A percentile compares a stretch with the other conserved stretches of the same genome.
phyloP scores from a whole-genome alignment of 2,329 filamentous ascomycete species.

The Xylariomycetidae sp. region DNA sequence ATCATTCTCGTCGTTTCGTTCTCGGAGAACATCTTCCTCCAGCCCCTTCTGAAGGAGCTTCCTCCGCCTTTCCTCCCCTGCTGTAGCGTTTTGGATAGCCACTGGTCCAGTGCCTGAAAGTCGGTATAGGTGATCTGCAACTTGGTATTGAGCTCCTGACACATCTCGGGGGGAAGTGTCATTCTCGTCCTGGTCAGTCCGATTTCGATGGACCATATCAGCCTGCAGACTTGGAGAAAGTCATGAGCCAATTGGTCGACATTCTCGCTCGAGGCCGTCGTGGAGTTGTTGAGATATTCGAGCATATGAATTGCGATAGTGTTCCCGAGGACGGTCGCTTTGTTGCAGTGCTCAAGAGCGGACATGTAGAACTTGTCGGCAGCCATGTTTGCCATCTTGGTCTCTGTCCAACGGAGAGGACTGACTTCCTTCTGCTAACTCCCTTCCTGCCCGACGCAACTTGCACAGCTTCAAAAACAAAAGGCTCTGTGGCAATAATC shows the following conservation, averaged over 20 bases:
- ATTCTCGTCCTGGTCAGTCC: slow-evolving; percentile 51
- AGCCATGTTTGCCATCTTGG: too few species aligned
- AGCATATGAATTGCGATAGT: slow-evolving; percentile 61
- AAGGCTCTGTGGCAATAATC: too few species aligned
- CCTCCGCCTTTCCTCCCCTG: slow-evolving; percentile 59
- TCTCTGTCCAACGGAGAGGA: too few species aligned
- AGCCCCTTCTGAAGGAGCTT: slow-evolving; percentile 55
- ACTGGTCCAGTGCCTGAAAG: slow-evolving; percentile 59
- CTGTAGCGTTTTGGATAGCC: slow-evolving; percentile 57
- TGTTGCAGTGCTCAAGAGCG: slow-evolving; percentile 26
- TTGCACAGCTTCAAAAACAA: too few species aligned
- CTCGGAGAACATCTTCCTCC: slow-evolving; percentile 59
- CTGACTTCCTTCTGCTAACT: too few species aligned
- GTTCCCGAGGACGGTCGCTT: slow-evolving; percentile 56
- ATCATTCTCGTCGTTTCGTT: slow-evolving; percentile 58
- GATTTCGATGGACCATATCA: slow-evolving; percentile 64
- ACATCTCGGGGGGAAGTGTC: slow-evolving; percentile 55
- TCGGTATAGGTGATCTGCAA: slow-evolving; percentile 57
- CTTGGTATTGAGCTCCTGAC: slow-evolving; percentile 59
- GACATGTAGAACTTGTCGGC: slow-evolving; percentile 19
- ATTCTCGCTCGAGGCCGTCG: slow-evolving; percentile 46
- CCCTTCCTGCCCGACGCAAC: too few species aligned
- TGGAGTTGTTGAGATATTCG: slow-evolving; percentile 60
- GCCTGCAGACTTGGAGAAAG: slow-evolving; percentile 63
- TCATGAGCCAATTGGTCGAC: slow-evolving; percentile 59